A percentile compares a stretch with the other conserved stretches of the same genome.
These are phyloP conservation scores for Fusarium dlaminii DNA, from an alignment of 2,329 filamentous ascomycete genomes.

Conservation along the genomic window DNA sequence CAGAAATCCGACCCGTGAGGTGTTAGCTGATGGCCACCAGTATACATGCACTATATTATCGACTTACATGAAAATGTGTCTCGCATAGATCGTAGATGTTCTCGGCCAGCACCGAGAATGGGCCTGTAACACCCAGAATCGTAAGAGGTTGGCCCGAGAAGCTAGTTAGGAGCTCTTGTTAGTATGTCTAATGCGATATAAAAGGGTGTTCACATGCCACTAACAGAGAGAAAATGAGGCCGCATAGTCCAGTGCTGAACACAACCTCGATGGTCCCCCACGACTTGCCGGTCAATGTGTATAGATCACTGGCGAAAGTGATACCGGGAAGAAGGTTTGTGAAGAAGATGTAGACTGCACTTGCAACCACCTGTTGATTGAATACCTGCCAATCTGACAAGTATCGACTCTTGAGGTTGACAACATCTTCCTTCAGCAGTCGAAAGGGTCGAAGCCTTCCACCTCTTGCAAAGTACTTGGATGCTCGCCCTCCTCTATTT, in stretches of 20 bases:
- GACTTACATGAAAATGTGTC: conserved; percentile 61
- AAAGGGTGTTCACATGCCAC: conserved; percentile 13
- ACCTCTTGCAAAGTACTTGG: conserved; percentile 45
- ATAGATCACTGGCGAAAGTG: conserved; percentile 73
- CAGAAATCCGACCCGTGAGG: conserved; percentile 62
- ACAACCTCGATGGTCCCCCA: conserved; percentile 76
- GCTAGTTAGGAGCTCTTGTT: conserved; percentile 45
- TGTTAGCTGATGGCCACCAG: background rate
- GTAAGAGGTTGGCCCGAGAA: conserved; percentile 70
- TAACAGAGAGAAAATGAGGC: conserved; percentile 69
- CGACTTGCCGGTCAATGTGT: conserved; percentile 67
- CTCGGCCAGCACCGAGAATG: conserved; percentile 73
- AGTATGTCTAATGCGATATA: background rate
- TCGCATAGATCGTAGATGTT: conserved; percentile 69
- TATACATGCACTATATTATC: background rate
- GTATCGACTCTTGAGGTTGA: conserved; percentile 58
- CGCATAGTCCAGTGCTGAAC: conserved; percentile 71
- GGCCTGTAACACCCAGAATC: conserved; percentile 72
- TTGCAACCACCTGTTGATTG: conserved; percentile 71
- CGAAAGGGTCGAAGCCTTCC: conserved; percentile 62
- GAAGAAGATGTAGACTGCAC: conserved; percentile 73
- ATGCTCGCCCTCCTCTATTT: background rate
- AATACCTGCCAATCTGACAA: conserved; percentile 66
- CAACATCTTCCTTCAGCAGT: conserved; percentile 60
- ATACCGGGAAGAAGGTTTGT: conserved; percentile 73